Evolutionary conservation across 108 stramenopile genomes (phyloP).

Genomic region (Cyclotella distinguenda): DNA sequence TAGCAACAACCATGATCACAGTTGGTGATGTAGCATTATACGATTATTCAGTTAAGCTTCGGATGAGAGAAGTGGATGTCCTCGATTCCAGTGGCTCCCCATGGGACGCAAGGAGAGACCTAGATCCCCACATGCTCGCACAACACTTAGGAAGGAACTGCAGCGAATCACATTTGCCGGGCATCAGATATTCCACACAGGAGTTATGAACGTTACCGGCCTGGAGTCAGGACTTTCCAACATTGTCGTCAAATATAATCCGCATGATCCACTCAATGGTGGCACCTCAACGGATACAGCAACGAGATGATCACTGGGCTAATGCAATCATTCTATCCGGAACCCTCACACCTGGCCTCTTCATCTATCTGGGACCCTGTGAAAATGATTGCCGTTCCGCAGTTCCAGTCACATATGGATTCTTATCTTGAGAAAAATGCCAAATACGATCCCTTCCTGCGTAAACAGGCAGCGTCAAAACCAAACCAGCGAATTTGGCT

Average conservation of each 20-base stretch:
- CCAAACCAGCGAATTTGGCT: too few species aligned
- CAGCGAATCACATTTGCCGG: neutral
- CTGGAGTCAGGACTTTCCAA: neutral
- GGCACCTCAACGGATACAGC: neutral
- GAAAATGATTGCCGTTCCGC: neutral
- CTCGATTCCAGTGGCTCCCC: neutral
- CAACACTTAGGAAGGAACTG: neutral
- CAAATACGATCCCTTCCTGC: neutral
- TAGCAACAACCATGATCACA: neutral
- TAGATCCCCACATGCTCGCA: neutral
- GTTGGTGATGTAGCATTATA: neutral
- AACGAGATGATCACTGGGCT: neutral
- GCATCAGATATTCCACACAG: neutral
- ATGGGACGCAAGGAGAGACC: neutral
- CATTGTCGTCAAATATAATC: neutral
- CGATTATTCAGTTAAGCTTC: neutral
- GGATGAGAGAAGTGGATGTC: neutral
- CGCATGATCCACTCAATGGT: neutral
- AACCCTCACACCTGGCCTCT: neutral
- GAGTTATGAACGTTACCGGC: neutral
- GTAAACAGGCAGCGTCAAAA: too few species aligned
- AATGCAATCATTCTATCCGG: neutral
- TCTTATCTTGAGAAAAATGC: neutral
- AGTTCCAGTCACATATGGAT: neutral
- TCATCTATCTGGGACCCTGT: neutral